These are phyloP conservation scores for Porodaedalea pini DNA, from an alignment of 1,284 basidiomycete species.

Conservation along the genomic window DNA sequence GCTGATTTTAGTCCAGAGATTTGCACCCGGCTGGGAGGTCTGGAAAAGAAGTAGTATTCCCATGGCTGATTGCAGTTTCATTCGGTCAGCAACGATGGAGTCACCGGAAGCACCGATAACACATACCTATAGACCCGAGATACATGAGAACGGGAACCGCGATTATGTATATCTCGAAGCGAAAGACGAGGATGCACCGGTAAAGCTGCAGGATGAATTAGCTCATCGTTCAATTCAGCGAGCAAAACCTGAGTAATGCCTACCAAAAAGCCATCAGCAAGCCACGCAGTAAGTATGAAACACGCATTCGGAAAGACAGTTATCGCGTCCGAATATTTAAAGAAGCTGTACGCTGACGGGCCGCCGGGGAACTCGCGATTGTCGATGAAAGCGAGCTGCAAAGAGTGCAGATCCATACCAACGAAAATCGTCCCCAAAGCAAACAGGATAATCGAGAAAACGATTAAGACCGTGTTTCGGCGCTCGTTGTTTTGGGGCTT, in stretches of 20 bases:
- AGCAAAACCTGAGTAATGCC: neutral
- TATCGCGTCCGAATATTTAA: slow-evolving; percentile 21
- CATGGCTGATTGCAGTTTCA: slow-evolving; percentile 22
- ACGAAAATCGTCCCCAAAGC: neutral
- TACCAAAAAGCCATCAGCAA: slow-evolving; percentile 31
- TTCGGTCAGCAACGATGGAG: neutral
- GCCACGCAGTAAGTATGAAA: slow-evolving; percentile 25
- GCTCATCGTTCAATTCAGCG: neutral
- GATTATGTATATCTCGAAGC: slow-evolving; percentile 24
- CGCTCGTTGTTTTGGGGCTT: neutral
- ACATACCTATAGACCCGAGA: slow-evolving; percentile 21
- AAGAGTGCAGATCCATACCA: neutral
- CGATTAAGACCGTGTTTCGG: neutral
- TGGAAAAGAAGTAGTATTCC: slow-evolving; percentile 26
- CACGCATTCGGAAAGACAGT: slow-evolving; percentile 22
- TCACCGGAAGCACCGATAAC: neutral
- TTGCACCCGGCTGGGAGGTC: slow-evolving; percentile 21
- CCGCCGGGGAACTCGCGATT: slow-evolving; percentile 20
- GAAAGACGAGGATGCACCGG: slow-evolving; percentile 28
- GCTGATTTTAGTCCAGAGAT: slow-evolving; percentile 21
- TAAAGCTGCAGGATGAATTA: slow-evolving; percentile 25
- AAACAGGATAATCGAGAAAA: neutral
- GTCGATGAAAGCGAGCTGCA: slow-evolving; percentile 5
- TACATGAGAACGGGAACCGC: slow-evolving; percentile 24
- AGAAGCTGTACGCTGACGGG: slow-evolving; percentile 23